Evolutionary conservation across 2,329 filamentous ascomycete species (phyloP), one percentile per base, ranked within the genome.

Genomic region (Fusarium sp.): DNA sequence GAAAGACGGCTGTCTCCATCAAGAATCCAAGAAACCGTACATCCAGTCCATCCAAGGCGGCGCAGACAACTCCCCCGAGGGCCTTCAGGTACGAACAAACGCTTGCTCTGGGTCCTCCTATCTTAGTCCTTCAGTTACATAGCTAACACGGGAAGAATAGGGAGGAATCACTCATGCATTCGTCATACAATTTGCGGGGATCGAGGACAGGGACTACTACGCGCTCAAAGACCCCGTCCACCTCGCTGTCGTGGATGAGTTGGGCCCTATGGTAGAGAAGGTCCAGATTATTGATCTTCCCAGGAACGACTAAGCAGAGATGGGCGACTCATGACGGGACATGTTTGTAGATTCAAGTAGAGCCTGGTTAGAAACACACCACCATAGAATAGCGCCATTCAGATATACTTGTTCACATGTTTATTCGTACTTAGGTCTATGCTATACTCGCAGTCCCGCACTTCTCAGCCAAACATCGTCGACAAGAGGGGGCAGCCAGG

Each of bases 191-290:
- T 95, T 95, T 71, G 87, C 88, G 9, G 91, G 79, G 41, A 84
- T 84, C 27, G 87, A 90, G 73, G 92, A 95, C 79, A 85, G 92
- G 58, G 87, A 90, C 68, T 94, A 94, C 76, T 95, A 94, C 78
- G 81, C 92, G 7, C 81, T 88, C 56, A 82, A 90, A 41, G 93
- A 95, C 74, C 91, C 92, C 1, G 88, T 82, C 16, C 92, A 95
- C 80, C 80, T 85, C 58, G 88, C 82, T 0, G 93, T 93, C 77
- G 84, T 89, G 23, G 83, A 87, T 70, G 86, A 83, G 67, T 77
- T 89, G 32, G 81, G 83, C 6, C 82, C 81, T 2, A 76, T 88
- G 4, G 77, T 91, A 27, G 82, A 88, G 66, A 88, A 88, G 75
- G 86, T 87, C 5, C 85, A 87, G 67, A 88, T 92, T 5, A 77